Evolutionary conservation across 495 filamentous ascomycete species (phyloP).

Genomic region (Trichoderma virens): DNA sequence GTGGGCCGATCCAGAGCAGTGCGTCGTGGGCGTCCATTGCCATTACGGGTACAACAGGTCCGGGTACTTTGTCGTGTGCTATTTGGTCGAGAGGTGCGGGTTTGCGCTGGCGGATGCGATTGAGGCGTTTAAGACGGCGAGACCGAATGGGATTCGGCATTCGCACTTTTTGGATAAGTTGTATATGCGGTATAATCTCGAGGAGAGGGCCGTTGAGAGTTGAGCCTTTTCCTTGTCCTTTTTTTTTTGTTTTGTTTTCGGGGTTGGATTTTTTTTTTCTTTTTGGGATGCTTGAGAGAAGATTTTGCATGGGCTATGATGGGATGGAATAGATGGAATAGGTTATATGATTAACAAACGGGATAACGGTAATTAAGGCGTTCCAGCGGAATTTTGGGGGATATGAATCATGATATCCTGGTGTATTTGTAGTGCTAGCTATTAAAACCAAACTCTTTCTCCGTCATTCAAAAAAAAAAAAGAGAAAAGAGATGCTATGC

Average conservation of each 20-base stretch:
- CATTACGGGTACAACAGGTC: slow-evolving; percentile 94
- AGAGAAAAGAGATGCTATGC: neutral
- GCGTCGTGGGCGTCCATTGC: slow-evolving; percentile 76
- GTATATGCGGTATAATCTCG: slow-evolving; percentile 54
- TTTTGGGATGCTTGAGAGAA: neutral
- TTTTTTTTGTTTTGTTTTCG: neutral
- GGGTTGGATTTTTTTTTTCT: neutral
- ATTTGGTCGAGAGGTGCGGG: slow-evolving; percentile 73
- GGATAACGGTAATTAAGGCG: neutral
- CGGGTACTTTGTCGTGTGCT: slow-evolving; percentile 85
- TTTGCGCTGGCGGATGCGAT: slow-evolving; percentile 71
- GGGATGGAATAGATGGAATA: neutral
- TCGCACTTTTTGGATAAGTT: slow-evolving; percentile 82
- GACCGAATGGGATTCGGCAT: slow-evolving; percentile 82
- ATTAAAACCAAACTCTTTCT: neutral
- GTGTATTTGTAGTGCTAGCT: neutral
- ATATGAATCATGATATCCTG: neutral
- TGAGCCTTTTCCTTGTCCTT: neutral
- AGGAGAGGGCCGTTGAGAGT: slow-evolving; percentile 21
- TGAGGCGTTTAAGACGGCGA: slow-evolving; percentile 61
- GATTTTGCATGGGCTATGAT: neutral
- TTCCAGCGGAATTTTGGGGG: neutral
- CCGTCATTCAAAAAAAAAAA: neutral
- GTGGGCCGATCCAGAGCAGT: slow-evolving; percentile 24
- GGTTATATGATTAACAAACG: neutral